Conservation (phyloP, 1,139 yeast species). For the Debaryomyces nepalensis region DNA sequence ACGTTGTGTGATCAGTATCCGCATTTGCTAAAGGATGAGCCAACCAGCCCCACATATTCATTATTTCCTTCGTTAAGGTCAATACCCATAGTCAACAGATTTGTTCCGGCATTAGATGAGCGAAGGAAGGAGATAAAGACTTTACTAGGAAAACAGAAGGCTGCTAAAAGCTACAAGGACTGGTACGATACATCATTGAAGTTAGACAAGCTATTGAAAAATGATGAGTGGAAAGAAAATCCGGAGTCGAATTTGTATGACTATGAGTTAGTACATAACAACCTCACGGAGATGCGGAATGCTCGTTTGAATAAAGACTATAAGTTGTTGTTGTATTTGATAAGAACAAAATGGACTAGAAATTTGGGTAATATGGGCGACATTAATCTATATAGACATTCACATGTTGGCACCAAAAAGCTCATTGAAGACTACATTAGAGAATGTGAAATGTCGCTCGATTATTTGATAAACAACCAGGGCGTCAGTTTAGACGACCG, state of each 20-base stretch:
- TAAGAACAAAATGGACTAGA: constrained; percentile 84
- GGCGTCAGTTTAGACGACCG: constrained; percentile 64
- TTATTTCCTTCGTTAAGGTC: constrained; percentile 18
- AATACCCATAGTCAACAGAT: constrained; percentile 33
- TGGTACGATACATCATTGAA: constrained; percentile 71
- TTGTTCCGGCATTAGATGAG: constrained; percentile 34
- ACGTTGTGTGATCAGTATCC: constrained; percentile 11
- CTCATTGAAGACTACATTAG: constrained; percentile 80
- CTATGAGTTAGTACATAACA: constrained; percentile 57
- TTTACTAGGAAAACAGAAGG: constrained; percentile 54
- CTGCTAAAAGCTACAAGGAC: constrained; percentile 65
- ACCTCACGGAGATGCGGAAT: constrained; percentile 60
- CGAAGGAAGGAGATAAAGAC: constrained; percentile 30
- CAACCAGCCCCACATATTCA: constrained; percentile 1
- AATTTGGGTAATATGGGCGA: constrained; percentile 91
- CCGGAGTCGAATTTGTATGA: constrained; percentile 72
- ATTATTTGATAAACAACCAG: constrained; percentile 46
- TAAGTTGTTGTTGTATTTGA: constrained; percentile 65
- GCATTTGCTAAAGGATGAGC: constrained; percentile 12
- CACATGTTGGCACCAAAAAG: constrained; percentile 83
- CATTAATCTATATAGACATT: constrained; percentile 72
- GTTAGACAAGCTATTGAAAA: constrained; percentile 67
- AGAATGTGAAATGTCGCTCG: constrained; percentile 73
- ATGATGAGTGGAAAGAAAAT: constrained; percentile 71
- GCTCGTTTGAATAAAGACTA: constrained; percentile 66